A percentile compares a stretch with the other conserved stretches of the same genome.
phyloP scores from a whole-genome alignment of 1,284 basidiomycete species.

The Coniferiporia sulphurascens region DNA sequence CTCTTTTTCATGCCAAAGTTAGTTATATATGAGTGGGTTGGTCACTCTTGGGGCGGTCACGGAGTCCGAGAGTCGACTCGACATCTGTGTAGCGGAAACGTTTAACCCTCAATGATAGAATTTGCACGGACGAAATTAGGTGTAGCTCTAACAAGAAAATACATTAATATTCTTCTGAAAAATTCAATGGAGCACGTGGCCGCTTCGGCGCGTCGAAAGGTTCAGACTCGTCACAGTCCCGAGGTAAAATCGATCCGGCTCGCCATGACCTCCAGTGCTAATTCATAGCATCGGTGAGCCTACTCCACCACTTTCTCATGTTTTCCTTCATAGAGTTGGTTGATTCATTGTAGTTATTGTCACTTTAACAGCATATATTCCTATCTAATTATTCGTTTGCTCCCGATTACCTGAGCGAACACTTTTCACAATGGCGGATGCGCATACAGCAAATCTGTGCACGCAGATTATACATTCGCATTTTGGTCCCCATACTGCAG shows the following conservation, averaged over 20 bases:
- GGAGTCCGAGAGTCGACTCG: too few relatives aligned
- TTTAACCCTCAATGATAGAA: too few relatives aligned
- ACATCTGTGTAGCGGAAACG: too few relatives aligned
- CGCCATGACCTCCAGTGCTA: background rate
- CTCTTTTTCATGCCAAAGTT: too few relatives aligned
- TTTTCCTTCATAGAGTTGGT: too few relatives aligned
- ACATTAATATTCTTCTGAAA: background rate
- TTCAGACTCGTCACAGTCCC: background rate
- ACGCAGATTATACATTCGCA: slow-evolving; percentile 71
- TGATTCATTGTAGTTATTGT: background rate
- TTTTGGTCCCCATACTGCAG: slow-evolving; percentile 75
- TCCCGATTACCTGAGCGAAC: background rate
- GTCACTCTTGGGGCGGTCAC: too few relatives aligned
- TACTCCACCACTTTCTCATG: background rate
- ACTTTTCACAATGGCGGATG: slow-evolving; percentile 57
- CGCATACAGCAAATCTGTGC: slow-evolving; percentile 66
- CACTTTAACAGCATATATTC: background rate
- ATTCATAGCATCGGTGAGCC: background rate
- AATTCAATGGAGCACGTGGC: background rate
- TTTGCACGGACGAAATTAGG: too few relatives aligned
- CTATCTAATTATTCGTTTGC: background rate
- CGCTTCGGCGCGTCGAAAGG: background rate
- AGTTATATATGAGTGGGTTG: too few relatives aligned
- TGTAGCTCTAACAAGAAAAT: background rate
- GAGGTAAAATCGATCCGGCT: background rate